Conservation (phyloP, 305 asterid genomes). For the Nicotiana rustica region DNA sequence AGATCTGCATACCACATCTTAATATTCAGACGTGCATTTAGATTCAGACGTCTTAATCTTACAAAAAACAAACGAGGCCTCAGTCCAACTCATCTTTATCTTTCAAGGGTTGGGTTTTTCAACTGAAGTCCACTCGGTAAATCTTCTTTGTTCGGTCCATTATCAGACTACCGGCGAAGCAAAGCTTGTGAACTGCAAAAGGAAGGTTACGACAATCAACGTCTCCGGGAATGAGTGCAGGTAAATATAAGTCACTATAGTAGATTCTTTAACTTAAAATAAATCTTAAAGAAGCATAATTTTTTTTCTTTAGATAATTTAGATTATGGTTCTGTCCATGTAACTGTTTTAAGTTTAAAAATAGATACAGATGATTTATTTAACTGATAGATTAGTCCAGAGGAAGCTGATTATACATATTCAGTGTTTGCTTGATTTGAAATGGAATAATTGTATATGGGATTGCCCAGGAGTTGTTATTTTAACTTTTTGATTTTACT, state of each 20-base stretch:
- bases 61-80: too few species aligned
- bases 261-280: not conserved
- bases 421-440: not conserved
- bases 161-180: not conserved
- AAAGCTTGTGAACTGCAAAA: not conserved
- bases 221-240: constrained; percentile 30
- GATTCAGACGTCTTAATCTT: too few species aligned
- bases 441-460: not conserved
- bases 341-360: not conserved
- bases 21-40: too few species aligned
- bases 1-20: too few species aligned
- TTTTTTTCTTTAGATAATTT: too few species aligned
- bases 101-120: not conserved
- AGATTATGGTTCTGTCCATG: too few species aligned
- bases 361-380: not conserved
- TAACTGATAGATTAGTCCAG: too few species aligned
- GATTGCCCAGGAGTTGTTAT: not conserved
- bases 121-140: not conserved
- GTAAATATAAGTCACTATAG: not conserved
- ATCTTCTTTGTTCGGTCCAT: not conserved
- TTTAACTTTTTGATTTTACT: not conserved
- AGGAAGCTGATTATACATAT: not conserved
- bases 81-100: too few species aligned
- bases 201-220: not conserved
- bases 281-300: not conserved